Conservation (phyloP, 768 basidiomycete genomes). For the Imleria badia region DNA sequence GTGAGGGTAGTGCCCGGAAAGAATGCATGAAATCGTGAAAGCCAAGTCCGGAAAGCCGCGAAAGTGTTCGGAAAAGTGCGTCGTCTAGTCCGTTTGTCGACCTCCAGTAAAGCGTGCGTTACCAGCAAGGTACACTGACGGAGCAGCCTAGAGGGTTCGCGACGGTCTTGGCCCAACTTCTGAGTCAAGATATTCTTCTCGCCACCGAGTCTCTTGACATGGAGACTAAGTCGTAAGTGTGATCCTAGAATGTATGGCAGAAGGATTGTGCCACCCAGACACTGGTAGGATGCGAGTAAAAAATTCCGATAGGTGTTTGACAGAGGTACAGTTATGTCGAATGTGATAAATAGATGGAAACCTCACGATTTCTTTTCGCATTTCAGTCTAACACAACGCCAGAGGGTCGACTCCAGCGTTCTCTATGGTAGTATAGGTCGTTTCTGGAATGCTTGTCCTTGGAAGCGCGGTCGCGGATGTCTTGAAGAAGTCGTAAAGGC, state of each 20-base stretch:
- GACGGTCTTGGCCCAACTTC: background rate
- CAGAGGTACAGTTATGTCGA: slow-evolving; percentile 16
- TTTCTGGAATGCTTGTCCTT: background rate
- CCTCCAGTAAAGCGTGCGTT: background rate
- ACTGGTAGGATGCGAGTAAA: background rate
- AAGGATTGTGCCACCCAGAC: slow-evolving; percentile 10
- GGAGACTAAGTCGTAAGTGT: background rate
- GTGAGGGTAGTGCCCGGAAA: background rate
- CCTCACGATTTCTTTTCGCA: slow-evolving; percentile 16
- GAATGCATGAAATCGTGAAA: slow-evolving; percentile 5
- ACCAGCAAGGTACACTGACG: background rate
- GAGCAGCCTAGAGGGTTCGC: background rate
- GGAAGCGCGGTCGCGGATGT: background rate
- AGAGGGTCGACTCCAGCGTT: background rate
- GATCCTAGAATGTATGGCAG: background rate
- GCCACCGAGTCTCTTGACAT: background rate
- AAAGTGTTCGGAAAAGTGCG: slow-evolving; percentile 4
- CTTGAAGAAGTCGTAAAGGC: background rate
- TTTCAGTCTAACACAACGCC: background rate
- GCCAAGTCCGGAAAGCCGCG: slow-evolving; percentile 3
- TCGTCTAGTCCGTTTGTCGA: background rate
- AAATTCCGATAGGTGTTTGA: slow-evolving; percentile 17
- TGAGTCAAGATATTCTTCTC: background rate
- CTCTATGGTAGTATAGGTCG: background rate
- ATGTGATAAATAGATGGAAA: slow-evolving; percentile 10